Evolutionary conservation across 2,329 filamentous ascomycete genomes (phyloP), one percentile per base, ranked within the genome.

Genomic region (Trichoderma breve): DNA sequence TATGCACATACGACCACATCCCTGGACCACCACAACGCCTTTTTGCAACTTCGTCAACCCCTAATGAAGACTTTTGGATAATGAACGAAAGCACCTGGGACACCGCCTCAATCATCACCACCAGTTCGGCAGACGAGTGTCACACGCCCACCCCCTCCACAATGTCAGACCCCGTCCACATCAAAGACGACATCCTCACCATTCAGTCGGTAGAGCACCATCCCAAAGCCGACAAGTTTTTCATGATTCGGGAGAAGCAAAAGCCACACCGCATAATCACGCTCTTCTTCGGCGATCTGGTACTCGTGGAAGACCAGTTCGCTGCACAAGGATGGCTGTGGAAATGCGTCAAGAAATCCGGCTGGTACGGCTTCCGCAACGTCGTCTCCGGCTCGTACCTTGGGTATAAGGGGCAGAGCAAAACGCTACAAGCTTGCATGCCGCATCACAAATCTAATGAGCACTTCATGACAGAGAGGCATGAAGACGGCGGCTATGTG

Each of bases 291-390:
- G 70, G 70, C n/a, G 12, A 39, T 1, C 15, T 71, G 6, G 34
- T 24, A 2, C 9, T 71, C 11, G 1, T 39, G 4, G 36, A 62
- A 0, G 14, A 32, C 2, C 36, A 18, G 2, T 2, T 4, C 1
- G 0, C 26, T 0, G 66, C 57, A 11, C 65, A 21, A 1, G 71
- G 71, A 34, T 72, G 71, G 47, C 32, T 34, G 5, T 72, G 71
- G 71, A 5, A 34, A 8, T 72, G 71, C 4, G 15, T 65, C 47
- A 70, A 70, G 57, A 18, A 34, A 4, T 14, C 4, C 0, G 71
- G 71, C 26, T 72, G 65, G 65, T 72, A 58, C 21, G 71, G 71
- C n/a, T 72, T 72, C 14, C 36, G 21, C 28, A 72, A 72, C 11
- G 28, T 26, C 9, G 71, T 39, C 21, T 72, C 71, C 9, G 66